A percentile compares a stretch with the other conserved stretches of the same genome.
Evolutionary conservation across 2,329 filamentous ascomycete species (phyloP).

Genomic region (Trichoderma sp.): DNA sequence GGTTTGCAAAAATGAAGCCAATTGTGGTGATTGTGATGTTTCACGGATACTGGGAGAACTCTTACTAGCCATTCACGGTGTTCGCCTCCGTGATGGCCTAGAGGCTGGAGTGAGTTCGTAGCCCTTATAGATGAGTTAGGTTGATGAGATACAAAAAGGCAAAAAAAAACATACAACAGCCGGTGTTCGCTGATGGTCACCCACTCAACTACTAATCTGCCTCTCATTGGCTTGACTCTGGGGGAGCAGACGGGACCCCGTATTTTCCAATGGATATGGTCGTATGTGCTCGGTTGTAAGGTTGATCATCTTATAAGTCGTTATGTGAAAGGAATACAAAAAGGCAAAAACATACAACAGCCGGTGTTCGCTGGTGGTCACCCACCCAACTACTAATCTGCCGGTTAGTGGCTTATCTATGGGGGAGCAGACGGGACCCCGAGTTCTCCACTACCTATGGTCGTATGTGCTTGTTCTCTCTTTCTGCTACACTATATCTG

Average conservation of each 20-base stretch:
- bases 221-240: neutral
- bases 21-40: too few relatives aligned
- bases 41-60: too few relatives aligned
- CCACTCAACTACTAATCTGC: neutral
- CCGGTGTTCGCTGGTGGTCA: conserved; percentile 20
- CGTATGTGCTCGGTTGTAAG: neutral
- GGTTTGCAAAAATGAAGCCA: too few relatives aligned
- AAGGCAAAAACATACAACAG: conserved; percentile 9
- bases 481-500: neutral
- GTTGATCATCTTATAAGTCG: too few relatives aligned
- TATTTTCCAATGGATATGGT: neutral
- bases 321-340: neutral
- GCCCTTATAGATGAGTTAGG: too few relatives aligned
- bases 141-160: neutral
- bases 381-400: conserved; percentile 20
- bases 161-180: neutral
- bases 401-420: conserved; percentile 19
- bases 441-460: conserved; percentile 19
- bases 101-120: too few relatives aligned
- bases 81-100: too few relatives aligned
- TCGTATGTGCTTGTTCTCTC: neutral
- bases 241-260: neutral
- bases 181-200: neutral
- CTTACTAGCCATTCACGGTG: too few relatives aligned
- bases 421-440: conserved; percentile 19